Conservation (phyloP, 2,329 filamentous ascomycete genomes). For the Neocucurbitaria cava region DNA sequence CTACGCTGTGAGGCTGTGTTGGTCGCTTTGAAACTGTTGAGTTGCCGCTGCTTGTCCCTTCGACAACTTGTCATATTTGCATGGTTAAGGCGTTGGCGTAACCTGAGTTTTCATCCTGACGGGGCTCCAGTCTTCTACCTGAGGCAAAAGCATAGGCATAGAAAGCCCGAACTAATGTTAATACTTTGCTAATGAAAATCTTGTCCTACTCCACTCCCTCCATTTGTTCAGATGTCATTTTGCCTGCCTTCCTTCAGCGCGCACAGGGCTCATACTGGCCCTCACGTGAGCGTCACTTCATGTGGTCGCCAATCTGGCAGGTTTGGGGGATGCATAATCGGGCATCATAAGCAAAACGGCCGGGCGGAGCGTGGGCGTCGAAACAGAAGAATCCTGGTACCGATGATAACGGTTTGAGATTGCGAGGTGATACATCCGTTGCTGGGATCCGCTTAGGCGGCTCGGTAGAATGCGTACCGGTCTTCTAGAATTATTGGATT, state of each 20-base stretch:
- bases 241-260: neutral
- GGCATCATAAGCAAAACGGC: neutral
- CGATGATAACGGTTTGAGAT: neutral
- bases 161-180: neutral
- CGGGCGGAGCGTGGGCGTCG: neutral
- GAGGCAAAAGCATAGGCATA: neutral
- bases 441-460: neutral
- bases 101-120: neutral
- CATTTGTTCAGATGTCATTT: too few relatives aligned
- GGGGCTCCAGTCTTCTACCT: neutral
- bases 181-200: neutral
- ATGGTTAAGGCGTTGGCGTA: conserved; percentile 3
- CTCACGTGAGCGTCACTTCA: conserved; percentile 10
- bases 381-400: neutral
- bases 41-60: neutral
- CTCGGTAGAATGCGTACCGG: conserved; percentile 7
- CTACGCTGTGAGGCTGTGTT: neutral
- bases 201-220: too few relatives aligned
- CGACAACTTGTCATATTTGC: neutral
- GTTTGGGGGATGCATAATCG: neutral
- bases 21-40: neutral
- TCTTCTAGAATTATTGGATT: conserved; percentile 7
- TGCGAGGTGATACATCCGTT: neutral
- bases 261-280: neutral
- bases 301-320: neutral